Conservation (phyloP, 306 rosid genomes). For the Prunus dulcis region DNA sequence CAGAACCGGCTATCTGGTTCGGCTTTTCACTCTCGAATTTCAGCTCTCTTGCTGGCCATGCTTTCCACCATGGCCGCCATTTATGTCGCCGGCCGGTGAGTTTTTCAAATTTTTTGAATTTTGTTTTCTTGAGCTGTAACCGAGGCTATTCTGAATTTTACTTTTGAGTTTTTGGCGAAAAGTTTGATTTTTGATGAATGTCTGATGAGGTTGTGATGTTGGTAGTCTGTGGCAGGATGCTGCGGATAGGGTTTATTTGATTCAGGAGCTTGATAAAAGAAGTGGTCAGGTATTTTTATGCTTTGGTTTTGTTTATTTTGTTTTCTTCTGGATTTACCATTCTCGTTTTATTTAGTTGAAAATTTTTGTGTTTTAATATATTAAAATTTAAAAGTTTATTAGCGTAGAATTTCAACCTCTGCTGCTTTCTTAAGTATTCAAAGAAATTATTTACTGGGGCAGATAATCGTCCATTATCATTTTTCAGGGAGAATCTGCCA, state of each 20-base stretch:
- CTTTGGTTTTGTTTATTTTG: not conserved
- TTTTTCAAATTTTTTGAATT: not conserved
- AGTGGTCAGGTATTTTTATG: conserved; percentile 41
- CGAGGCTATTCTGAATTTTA: not conserved
- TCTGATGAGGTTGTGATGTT: conserved; percentile 1
- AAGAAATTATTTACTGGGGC: conserved; percentile 9
- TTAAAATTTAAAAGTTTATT: not conserved
- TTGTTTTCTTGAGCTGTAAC: no score
- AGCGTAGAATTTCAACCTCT: not conserved
- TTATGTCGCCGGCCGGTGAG: conserved; percentile 73
- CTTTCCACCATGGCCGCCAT: conserved; percentile 62
- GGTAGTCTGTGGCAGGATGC: conserved; percentile 72
- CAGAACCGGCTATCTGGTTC: conserved; percentile 53
- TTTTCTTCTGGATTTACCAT: not conserved
- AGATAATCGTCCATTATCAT: conserved; percentile 42
- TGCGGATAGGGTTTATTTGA: conserved; percentile 48
- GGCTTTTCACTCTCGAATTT: conserved; percentile 48
- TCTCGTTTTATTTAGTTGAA: not conserved
- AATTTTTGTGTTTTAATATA: not conserved
- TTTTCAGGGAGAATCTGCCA: conserved; percentile 65
- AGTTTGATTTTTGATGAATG: not conserved
- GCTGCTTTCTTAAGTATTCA: not conserved
- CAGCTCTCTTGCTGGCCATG: conserved; percentile 47
- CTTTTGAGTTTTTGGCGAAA: not conserved
- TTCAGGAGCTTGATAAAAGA: conserved; percentile 43